Conservation (phyloP, 1,284 basidiomycete genomes). For the Ustilago cynodontis region DNA sequence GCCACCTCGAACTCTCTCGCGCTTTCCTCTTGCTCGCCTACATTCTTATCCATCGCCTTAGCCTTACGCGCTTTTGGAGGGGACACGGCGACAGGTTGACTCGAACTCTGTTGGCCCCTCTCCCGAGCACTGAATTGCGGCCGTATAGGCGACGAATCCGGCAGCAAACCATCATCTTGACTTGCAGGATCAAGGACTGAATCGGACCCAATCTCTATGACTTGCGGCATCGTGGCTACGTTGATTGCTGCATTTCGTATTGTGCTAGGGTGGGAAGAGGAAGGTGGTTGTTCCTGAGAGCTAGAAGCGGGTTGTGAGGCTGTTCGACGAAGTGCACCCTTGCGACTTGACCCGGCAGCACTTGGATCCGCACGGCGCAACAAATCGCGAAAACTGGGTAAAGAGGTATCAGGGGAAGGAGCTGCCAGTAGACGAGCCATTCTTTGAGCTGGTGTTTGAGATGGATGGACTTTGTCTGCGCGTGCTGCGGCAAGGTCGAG, state of each 20-base stretch:
- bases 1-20: not conserved
- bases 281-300: slow-evolving; percentile 35
- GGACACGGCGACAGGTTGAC: slow-evolving; percentile 23
- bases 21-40: not conserved
- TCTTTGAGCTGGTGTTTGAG: slow-evolving; percentile 13
- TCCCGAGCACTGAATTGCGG: slow-evolving; percentile 33
- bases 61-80: slow-evolving; percentile 6
- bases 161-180: slow-evolving; percentile 9
- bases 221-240: slow-evolving; percentile 11
- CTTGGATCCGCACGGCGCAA: too few species aligned
- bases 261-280: slow-evolving; percentile 17
- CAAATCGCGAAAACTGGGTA: slow-evolving; percentile 41
- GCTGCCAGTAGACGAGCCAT: slow-evolving; percentile 31
- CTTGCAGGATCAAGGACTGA: slow-evolving; percentile 37
- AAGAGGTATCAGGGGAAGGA: slow-evolving; percentile 33
- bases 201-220: slow-evolving; percentile 48
- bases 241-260: slow-evolving; percentile 8
- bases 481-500: not conserved
- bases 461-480: not conserved
- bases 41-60: not conserved
- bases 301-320: slow-evolving; percentile 32
- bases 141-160: slow-evolving; percentile 38
- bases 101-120: slow-evolving; percentile 32
- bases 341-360: too few species aligned
- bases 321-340: slow-evolving; percentile 36